Base-by-base conservation (phyloP, 176 grass and related monocot genomes). In the Triticum monococcum region DNA sequence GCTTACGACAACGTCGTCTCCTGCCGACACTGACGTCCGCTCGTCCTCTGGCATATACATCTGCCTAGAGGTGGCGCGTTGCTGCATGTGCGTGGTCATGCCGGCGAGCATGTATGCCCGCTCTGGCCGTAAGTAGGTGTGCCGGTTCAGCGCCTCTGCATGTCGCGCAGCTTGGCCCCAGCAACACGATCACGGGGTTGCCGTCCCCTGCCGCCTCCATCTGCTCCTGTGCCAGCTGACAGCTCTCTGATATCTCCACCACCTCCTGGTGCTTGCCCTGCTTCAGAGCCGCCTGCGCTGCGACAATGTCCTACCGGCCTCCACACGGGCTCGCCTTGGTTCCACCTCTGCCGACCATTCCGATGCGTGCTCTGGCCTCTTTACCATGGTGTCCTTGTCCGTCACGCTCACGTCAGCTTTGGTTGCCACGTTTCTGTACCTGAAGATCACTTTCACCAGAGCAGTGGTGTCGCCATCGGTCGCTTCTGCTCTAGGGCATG, bases 61-160 rank as follows among this genome's bases (percentile, higher is more conserved):
- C 33, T 18, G 43, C 70, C 64, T 76, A 13, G 41, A 61, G 24
- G 45, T 91, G 17, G 87, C 81, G 12, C 92, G 84, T 48, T 92
- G 92, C 33, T 24, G 38, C 69, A 0, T 48, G 67, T 92, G 84
- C 64, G 32, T 38, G 56, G 60, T 86, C 4, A 90, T 33, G 64
- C 87, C 77, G 2, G 90, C n/a, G 17, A 94, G 81, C 79, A 86
- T 33, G 59, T 40, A 63, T 7, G 90, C 92, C 3, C 87, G 79
- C 10, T 87, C 90, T 0, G 84, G 85, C 5, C 32, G 38, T 24
- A 6, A 17, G 69, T 92, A 94, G 26, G 0, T 16, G 35, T 37
- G 40, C 78, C 5, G 25, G 64, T 9, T 57, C 23, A 66, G 65
- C 43, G 85, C 46, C 5, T 5, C 22, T 32, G 22, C 85, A 88